These are phyloP conservation scores for Fusarium sororula DNA, from an alignment of 2,329 filamentous ascomycete species.

Conservation along the genomic window DNA sequence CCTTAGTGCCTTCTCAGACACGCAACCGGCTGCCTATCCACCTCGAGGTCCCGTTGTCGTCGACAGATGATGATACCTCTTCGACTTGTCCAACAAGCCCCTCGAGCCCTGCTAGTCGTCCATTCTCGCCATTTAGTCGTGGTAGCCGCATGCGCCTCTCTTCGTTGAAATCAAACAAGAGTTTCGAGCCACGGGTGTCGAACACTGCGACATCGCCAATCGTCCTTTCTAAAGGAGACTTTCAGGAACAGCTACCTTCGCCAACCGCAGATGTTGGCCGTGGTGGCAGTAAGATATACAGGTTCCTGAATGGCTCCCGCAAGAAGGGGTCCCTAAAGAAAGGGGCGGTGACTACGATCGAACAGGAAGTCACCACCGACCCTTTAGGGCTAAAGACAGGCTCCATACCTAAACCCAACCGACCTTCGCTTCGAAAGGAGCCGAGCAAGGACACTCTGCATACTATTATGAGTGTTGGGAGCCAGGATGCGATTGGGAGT, in stretches of 20 bases:
- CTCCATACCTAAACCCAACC: slow-evolving; percentile 48
- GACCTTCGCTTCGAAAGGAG: slow-evolving; percentile 50
- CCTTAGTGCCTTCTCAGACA: slow-evolving; percentile 27
- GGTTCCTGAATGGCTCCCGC: slow-evolving; percentile 30
- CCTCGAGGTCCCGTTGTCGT: slow-evolving; percentile 26
- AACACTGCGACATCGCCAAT: slow-evolving; percentile 13
- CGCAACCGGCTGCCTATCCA: slow-evolving; percentile 28
- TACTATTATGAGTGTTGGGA: slow-evolving; percentile 61
- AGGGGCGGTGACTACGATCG: slow-evolving; percentile 4
- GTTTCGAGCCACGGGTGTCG: slow-evolving; percentile 25
- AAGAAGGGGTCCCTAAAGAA: slow-evolving; percentile 34
- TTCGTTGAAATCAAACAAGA: slow-evolving; percentile 29
- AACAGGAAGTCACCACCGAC: slow-evolving; percentile 43
- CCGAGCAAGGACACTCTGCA: slow-evolving; percentile 59
- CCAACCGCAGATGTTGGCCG: not conserved
- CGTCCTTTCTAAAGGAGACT: slow-evolving; percentile 1
- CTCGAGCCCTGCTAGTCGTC: slow-evolving; percentile 20
- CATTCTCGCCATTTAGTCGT: slow-evolving; percentile 31
- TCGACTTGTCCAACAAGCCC: slow-evolving; percentile 31
- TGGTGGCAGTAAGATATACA: slow-evolving; percentile 26
- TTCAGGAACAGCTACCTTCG: not conserved
- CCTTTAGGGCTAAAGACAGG: slow-evolving; percentile 22
- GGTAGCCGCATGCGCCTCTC: slow-evolving; percentile 32
- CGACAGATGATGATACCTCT: slow-evolving; percentile 26
- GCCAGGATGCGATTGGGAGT: slow-evolving; percentile 46